Evolutionary conservation across 768 basidiomycete genomes (phyloP).

Genomic region (Cyclocybe aegerita): DNA sequence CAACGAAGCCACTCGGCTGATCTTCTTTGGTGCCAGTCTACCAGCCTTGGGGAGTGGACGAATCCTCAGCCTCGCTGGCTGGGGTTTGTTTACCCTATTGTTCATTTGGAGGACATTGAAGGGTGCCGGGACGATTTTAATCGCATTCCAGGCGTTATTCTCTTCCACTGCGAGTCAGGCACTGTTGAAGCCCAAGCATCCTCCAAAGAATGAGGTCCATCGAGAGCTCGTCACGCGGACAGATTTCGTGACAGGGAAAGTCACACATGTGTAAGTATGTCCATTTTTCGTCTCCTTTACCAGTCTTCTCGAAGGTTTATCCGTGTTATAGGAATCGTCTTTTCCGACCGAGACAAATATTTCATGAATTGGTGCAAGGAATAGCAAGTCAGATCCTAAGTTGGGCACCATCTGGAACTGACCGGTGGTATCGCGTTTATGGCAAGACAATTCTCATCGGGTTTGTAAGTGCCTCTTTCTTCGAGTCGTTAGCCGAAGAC

Average conservation of each 20-base stretch:
- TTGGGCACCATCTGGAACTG: constrained; percentile 20
- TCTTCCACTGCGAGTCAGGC: constrained; percentile 16
- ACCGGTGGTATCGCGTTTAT: constrained; percentile 18
- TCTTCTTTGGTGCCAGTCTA: constrained; percentile 25
- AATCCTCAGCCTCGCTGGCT: constrained; percentile 18
- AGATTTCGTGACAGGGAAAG: constrained; percentile 17
- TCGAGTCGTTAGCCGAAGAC: background rate
- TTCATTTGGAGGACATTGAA: constrained; percentile 18
- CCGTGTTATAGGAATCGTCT: constrained; percentile 13
- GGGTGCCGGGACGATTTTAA: constrained; percentile 16
- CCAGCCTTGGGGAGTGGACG: constrained; percentile 22
- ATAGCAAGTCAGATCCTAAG: constrained; percentile 22
- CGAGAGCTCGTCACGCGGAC: constrained; percentile 13
- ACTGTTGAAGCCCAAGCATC: constrained; percentile 18
- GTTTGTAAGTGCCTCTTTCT: constrained; percentile 8
- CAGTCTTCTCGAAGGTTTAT: background rate
- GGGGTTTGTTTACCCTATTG: constrained; percentile 17
- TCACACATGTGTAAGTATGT: constrained; percentile 8
- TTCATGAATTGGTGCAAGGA: constrained; percentile 22
- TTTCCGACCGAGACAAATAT: constrained; percentile 20
- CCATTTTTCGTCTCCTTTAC: background rate
- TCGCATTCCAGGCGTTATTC: constrained; percentile 17
- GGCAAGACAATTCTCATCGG: constrained; percentile 19
- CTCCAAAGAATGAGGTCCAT: constrained; percentile 19
- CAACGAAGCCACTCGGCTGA: constrained; percentile 20